Conservation (phyloP, 345 rosid species). For the Aethionema arabicum region DNA sequence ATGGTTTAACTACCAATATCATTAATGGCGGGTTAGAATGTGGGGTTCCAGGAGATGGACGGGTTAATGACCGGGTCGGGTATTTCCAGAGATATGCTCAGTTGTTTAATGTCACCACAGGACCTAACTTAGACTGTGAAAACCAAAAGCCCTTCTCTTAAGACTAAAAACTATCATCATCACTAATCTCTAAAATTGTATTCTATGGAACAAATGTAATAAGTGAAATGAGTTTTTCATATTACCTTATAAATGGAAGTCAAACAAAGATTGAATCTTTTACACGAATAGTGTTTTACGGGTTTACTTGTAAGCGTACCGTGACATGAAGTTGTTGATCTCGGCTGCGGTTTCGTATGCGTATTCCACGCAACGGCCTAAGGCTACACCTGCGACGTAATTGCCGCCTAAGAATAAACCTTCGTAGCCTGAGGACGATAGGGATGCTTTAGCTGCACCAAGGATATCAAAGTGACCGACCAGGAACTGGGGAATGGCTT, state of each 20-base stretch:
- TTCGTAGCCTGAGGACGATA: conserved; percentile 50
- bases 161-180: not conserved
- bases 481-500: conserved; percentile 92
- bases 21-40: conserved; percentile 72
- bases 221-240: too few species aligned
- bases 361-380: conserved; percentile 83
- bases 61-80: conserved; percentile 54
- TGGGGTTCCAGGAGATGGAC: conserved; percentile 41
- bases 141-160: conserved; percentile 43
- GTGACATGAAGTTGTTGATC: conserved; percentile 62
- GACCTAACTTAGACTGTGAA: conserved; percentile 62
- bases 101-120: conserved; percentile 46
- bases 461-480: conserved; percentile 78
- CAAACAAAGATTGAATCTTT: conserved; percentile 7
- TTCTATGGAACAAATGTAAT: too few species aligned
- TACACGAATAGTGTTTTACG: conserved; percentile 9
- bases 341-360: conserved; percentile 78
- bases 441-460: conserved; percentile 58
- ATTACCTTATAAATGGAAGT: too few species aligned
- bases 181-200: too few species aligned
- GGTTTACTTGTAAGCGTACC: conserved; percentile 43
- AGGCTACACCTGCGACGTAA: conserved; percentile 83
- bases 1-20: conserved; percentile 55
- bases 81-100: conserved; percentile 62
- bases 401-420: conserved; percentile 83